phyloP scores from a whole-genome alignment of 2,329 filamentous ascomycete species.

The Diaporthe capsici region DNA sequence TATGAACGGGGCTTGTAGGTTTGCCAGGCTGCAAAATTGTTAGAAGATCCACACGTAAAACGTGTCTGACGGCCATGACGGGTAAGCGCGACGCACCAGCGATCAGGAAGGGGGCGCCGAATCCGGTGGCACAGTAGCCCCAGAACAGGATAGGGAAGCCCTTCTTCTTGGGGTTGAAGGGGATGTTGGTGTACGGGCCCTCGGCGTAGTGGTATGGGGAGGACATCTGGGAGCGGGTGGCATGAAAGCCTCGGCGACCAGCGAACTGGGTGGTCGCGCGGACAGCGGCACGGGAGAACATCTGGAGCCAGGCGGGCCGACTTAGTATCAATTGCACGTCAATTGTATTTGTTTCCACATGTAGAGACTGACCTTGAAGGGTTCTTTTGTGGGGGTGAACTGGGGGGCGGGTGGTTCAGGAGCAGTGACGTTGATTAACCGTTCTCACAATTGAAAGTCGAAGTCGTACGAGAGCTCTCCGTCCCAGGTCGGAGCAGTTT shows the following conservation, averaged over 20 bases:
- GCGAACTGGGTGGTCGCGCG: slow-evolving; percentile 68
- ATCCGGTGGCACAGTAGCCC: slow-evolving; percentile 73
- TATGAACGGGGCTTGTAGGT: slow-evolving; percentile 62
- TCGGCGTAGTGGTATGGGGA: slow-evolving; percentile 99
- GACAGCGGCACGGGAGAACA: slow-evolving; percentile 82
- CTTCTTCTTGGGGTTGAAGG: slow-evolving; percentile 95
- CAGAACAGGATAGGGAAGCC: slow-evolving; percentile 89
- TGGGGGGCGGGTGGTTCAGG: slow-evolving; percentile 18
- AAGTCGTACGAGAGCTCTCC: slow-evolving; percentile 37
- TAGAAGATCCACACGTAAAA: slow-evolving; percentile 38
- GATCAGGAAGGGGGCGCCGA: slow-evolving; percentile 75
- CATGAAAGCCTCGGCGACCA: slow-evolving; percentile 93
- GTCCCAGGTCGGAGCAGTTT: not conserved
- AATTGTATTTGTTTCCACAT: slow-evolving; percentile 7
- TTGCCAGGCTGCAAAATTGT: slow-evolving; percentile 62
- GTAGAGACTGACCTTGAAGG: slow-evolving; percentile 32
- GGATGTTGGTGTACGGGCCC: slow-evolving; percentile 93
- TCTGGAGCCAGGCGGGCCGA: slow-evolving; percentile 65
- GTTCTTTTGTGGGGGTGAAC: slow-evolving; percentile 11
- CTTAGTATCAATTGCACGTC: slow-evolving; percentile 55
- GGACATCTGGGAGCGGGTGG: slow-evolving; percentile 84
- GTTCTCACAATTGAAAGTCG: not conserved
- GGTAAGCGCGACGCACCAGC: slow-evolving; percentile 63
- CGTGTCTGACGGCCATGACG: not conserved
- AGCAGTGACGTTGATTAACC: slow-evolving; percentile 41